Conservation (phyloP, 371 early-diverging fungal genomes). For the Saksenaea vasiformis region DNA sequence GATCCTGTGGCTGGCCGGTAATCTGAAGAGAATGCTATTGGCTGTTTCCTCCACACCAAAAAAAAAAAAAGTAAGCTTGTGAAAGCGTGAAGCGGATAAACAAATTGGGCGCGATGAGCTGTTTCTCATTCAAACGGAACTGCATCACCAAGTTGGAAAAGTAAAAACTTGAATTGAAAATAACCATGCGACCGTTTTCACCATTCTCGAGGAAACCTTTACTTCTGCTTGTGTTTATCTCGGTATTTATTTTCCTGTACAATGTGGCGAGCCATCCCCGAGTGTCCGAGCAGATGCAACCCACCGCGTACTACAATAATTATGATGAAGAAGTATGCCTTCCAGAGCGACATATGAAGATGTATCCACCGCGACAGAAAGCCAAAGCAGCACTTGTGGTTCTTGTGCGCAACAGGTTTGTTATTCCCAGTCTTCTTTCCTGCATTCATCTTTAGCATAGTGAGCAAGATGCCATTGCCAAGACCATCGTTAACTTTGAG, state of each 20-base stretch:
- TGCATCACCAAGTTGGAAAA: neutral
- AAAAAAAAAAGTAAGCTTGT: no score
- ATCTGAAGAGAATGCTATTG: no score
- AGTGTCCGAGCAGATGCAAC: constrained; percentile 41
- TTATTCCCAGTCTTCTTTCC: neutral
- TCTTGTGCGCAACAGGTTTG: constrained; percentile 51
- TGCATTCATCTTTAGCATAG: constrained; percentile 12
- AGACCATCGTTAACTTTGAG: constrained; percentile 43
- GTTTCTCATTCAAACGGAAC: neutral
- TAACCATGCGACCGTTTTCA: constrained; percentile 31
- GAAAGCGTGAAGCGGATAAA: neutral
- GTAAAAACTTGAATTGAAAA: neutral
- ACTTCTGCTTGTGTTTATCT: constrained; percentile 29
- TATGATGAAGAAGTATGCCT: constrained; percentile 52
- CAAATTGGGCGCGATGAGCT: neutral
- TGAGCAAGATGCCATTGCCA: constrained; percentile 44
- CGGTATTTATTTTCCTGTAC: constrained; percentile 39
- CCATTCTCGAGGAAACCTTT: constrained; percentile 41
- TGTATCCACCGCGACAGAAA: constrained; percentile 40
- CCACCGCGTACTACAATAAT: constrained; percentile 45
- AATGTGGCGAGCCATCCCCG: constrained; percentile 48
- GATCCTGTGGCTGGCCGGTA: no score
- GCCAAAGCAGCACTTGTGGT: constrained; percentile 55
- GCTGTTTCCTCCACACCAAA: no score
- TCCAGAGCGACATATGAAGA: constrained; percentile 37